Evolutionary conservation across 164 flowering plant genomes (phyloP).

Genomic region (Tetrastigma voinierianum): DNA sequence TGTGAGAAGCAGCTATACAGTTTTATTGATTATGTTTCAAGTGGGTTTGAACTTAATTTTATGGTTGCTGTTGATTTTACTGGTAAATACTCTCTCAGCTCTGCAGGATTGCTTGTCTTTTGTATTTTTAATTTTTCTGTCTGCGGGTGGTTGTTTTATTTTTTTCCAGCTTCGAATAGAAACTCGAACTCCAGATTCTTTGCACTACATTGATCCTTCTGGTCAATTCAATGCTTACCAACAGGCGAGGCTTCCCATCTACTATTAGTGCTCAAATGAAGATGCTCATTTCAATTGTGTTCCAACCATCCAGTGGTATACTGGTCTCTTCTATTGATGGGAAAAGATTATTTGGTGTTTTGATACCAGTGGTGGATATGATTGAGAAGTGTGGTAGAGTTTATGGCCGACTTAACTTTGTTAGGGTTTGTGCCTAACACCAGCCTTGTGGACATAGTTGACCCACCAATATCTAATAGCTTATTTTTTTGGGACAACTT

Average conservation of each 20-base stretch:
- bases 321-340: background rate
- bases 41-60: conserved; percentile 89
- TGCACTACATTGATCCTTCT: conserved; percentile 84
- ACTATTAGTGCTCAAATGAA: background rate
- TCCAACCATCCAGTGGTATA: background rate
- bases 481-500: too few species aligned
- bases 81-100: conserved; percentile 34
- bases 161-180: conserved; percentile 83
- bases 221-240: conserved; percentile 86
- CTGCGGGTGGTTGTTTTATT: background rate
- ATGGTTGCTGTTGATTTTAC: conserved; percentile 98
- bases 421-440: too few species aligned
- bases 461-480: too few species aligned
- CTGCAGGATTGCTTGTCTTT: background rate
- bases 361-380: too few species aligned
- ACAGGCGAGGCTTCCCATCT: conserved; percentile 44
- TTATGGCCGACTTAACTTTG: too few species aligned
- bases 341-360: background rate
- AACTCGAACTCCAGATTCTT: conserved; percentile 58
- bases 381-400: too few species aligned
- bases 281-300: background rate
- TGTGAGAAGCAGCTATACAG: conserved; percentile 59
- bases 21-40: conserved; percentile 87
- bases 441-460: too few species aligned
- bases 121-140: background rate